Base-by-base conservation (phyloP, 495 filamentous ascomycete species). In the Hyaloscypha variabilis region DNA sequence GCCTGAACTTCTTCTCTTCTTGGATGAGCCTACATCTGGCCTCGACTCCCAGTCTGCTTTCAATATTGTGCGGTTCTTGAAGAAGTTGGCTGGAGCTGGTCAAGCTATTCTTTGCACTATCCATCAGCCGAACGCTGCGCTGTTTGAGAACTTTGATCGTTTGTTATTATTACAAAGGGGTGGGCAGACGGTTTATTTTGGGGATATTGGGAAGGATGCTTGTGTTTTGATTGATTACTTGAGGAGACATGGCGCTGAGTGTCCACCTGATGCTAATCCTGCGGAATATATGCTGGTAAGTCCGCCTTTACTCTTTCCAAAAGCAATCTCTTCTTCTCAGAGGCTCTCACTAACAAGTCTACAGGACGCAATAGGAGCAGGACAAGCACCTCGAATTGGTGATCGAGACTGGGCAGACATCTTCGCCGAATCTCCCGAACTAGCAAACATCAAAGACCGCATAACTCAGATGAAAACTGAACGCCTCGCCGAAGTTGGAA, bases 51-150 rank as follows among this genome's bases (percentile, higher is more conserved):
- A 93, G 71, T 87, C 85, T 62, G 90, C 94, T 3, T 97, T 91
- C 80, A 94, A 94, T 66, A 97, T 96, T 65, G 87, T 96, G 17
- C 88, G 90, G 54, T 96, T 96, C 81, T 76, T 97, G 58, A 88
- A 88, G 56, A 97, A 96, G 77, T 83, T 97, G 11, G 88, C 93
- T 1, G 86, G 84, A 1, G 87, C 88, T 46, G 94, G 94, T 1
- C 93, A 97, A 70, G 92, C 94, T 21, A 91, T 97, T 72, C 84
- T 97, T 1, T 93, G 90, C 76, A 97, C 94, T 0, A 97, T 97
- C 67, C 94, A 97, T 74, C 94, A 97, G 69, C 94, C 94, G 19
- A 91, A 91, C 71, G 87, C 91, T 3, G 89, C 91, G 0, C 81
- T 97, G 0, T 97, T 97, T 68, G 88, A 95, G 72, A 89, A 90